These are phyloP conservation scores for Cladosporium cucumerinum DNA, from an alignment of 2,329 filamentous ascomycete genomes.

Conservation along the genomic window DNA sequence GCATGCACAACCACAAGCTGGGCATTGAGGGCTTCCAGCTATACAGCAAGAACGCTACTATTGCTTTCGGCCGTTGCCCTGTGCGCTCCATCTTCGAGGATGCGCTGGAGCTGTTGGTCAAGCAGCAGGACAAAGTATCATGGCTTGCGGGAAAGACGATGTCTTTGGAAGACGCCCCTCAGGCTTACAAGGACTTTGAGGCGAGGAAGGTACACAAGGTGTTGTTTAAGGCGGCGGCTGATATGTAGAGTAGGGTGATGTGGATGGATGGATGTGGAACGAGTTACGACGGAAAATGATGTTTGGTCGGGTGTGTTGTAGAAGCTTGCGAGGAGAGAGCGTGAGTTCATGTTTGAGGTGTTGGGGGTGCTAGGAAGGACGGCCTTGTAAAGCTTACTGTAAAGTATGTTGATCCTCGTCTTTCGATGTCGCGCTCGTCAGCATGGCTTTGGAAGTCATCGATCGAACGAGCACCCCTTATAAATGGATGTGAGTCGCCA, in stretches of 20 bases:
- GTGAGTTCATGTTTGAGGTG: background rate
- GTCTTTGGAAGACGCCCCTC: constrained; percentile 48
- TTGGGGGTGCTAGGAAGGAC: background rate
- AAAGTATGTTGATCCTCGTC: background rate
- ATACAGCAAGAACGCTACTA: constrained; percentile 49
- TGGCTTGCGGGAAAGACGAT: constrained; percentile 54
- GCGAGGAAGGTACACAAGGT: constrained; percentile 54
- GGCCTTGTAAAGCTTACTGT: background rate
- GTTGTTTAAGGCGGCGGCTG: constrained; percentile 43
- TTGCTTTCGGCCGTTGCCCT: constrained; percentile 51
- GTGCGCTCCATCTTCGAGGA: constrained; percentile 50
- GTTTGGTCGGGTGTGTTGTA: background rate
- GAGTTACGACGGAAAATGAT: background rate
- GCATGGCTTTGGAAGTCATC: background rate
- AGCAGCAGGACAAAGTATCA: constrained; percentile 49
- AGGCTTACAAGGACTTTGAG: constrained; percentile 53
- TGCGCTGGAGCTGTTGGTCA: constrained; percentile 44
- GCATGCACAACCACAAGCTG: constrained; percentile 45
- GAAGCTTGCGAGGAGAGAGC: background rate
- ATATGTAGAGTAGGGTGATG: background rate
- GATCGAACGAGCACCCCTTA: background rate
- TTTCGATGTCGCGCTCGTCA: background rate
- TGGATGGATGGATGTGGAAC: background rate
- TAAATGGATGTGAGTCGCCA: background rate
- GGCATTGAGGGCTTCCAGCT: constrained; percentile 47